Evolutionary conservation across 768 basidiomycete species (phyloP), one percentile per base, ranked within the genome.

Genomic region (Trametopsis cervina): DNA sequence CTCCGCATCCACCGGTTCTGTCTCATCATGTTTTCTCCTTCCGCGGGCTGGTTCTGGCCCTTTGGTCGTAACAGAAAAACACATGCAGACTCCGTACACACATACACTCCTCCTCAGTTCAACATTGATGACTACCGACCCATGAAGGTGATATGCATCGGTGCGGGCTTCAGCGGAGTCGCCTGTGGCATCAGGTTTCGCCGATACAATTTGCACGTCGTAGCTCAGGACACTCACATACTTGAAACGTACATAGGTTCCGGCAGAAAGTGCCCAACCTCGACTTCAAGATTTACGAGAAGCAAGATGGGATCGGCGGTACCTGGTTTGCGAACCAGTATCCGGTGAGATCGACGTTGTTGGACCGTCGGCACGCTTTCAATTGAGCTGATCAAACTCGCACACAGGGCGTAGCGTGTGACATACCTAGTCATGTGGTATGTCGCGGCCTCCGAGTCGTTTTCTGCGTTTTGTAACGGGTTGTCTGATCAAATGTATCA

Each of bases 291-390:
- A 73, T 83, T 13, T 83, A 81, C 57, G 82, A 85, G 47, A 76
- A 77, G 48, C 71, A 74, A 43, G 63, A 68, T n/a, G 75, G 72
- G 1, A 66, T 85, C 20, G 82, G 81, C 9, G 82, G 82, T 2
- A 75, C 79, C 2, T 85, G 82, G 82, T 75, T 67, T 54, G 62
- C 65, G 7, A 81, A 80, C 49, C 69, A 60, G 47, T 81, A 80
- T 57, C 77, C 78, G 76, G 69, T 57, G 20, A n/a, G 29, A 7
- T 7, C 9, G 15, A 7, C 7, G 15, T 7, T 33, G 15, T 33
- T 7, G 29, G 9, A 15, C 29, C 15, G 29, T 33, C 29, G 7
- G 29, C 15, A 15, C 21, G 13, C 13, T 44, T n/a, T 4, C 13
- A 2, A 21, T 17, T 46, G 29, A 27, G 21, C 46, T 47, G 7